These are phyloP conservation scores for Globomyces sp. DNA, from an alignment of 371 early-diverging fungal genomes.

Conservation along the genomic window DNA sequence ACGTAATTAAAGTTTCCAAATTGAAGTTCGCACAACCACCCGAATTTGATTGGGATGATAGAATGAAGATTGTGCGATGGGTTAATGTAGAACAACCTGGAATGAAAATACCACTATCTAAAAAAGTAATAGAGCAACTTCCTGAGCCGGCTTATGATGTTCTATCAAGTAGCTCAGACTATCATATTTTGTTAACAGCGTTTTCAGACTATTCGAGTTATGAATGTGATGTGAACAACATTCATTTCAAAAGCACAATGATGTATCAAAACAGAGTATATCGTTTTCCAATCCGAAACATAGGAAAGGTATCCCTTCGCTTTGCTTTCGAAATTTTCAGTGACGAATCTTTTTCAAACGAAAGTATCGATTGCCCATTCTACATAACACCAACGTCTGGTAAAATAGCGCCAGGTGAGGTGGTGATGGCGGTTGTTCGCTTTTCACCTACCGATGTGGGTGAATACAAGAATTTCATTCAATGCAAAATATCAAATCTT, in stretches of 20 bases:
- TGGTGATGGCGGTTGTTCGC: conserved; percentile 31
- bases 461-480: conserved; percentile 27
- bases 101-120: conserved; percentile 19
- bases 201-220: conserved; percentile 48
- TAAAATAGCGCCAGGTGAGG: conserved; percentile 40
- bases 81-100: conserved; percentile 18
- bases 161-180: conserved; percentile 24
- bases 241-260: conserved; percentile 53
- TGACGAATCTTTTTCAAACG: conserved; percentile 33
- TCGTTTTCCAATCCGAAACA: conserved; percentile 42
- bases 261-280: conserved; percentile 54
- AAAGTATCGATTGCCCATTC: conserved; percentile 38
- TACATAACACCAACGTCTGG: conserved; percentile 36
- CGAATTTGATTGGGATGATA: conserved; percentile 49
- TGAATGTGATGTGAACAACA: conserved; percentile 39
- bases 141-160: conserved; percentile 45
- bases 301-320: conserved; percentile 41
- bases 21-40: conserved; percentile 36
- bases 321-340: conserved; percentile 32
- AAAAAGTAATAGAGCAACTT: conserved; percentile 37
- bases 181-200: conserved; percentile 34
- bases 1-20: conserved; percentile 30
- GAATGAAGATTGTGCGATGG: conserved; percentile 43
- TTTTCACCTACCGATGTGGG: conserved; percentile 52
- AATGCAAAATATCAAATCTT: conserved; percentile 39